Evolutionary conservation across 768 basidiomycete species (phyloP), one percentile per base, ranked within the genome.

Genomic region (Lenzites betulinus): DNA sequence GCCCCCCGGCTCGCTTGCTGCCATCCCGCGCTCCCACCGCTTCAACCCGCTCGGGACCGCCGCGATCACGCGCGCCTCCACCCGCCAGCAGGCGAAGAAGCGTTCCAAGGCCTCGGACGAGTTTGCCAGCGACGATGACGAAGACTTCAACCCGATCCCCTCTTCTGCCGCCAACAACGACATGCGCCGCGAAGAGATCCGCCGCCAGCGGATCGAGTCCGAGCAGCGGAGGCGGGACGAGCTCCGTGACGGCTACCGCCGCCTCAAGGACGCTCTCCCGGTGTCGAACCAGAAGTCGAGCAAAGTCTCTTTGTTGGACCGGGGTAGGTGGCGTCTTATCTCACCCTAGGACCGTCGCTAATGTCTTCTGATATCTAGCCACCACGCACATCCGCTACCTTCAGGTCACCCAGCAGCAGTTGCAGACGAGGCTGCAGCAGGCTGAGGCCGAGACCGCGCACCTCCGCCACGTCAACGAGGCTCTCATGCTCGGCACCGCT

Each of bases 211-310:
- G 76, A 94, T 94, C 78, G 92, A 94, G 81, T 93, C 92, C 25
- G 92, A 94, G 79, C 91, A 95, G 80, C 81, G 93, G 66, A 84
- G 94, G 66, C 86, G 94, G 39, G 93, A 95, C 69, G 94, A 96
- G 76, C 90, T 96, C 71, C 82, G 94, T 57, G 93, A 96, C 58
- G 93, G 92, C 61, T 96, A 95, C 76, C 85, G 88, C 67, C 84
- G 89, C 59, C 87, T 96, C 78, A 93, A 93, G 84, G 90, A 93
- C 69, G 89, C 88, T 57, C 87, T 96, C 67, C 94, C 94, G 28
- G 81, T 88, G 60, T 90, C 89, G 48, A 94, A 93, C 79, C 92
- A 95, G 82, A 92, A 94, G 81, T 87, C 91, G 11, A 92, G 89
- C 83, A 96, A 96, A 78, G 90, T 93, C 54, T 91, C 88, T 63